Conservation (phyloP, 805 yeast species). For the Sugiyamaella marilandica region DNA sequence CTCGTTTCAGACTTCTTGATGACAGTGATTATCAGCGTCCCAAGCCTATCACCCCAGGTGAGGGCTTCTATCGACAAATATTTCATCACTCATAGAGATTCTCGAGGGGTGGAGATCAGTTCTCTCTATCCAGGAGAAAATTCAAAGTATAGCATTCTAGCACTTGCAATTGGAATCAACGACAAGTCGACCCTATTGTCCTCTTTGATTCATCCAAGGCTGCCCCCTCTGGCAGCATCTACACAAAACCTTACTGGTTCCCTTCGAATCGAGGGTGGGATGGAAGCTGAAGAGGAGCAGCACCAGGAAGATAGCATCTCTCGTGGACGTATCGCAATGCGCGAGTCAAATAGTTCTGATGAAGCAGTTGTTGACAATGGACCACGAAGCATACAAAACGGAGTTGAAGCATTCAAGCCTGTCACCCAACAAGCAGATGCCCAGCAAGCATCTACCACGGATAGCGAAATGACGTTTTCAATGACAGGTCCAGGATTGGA, state of each 20-base stretch:
- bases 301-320: neutral
- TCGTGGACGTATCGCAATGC: neutral
- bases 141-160: constrained; percentile 60
- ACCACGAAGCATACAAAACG: too few species aligned
- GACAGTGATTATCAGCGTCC: constrained; percentile 43
- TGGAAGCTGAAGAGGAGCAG: neutral
- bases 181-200: constrained; percentile 51
- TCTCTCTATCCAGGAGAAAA: constrained; percentile 62
- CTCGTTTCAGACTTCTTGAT: constrained; percentile 45
- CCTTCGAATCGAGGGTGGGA: neutral
- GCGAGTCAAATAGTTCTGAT: neutral
- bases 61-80: constrained; percentile 53
- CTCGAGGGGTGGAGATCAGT: constrained; percentile 43
- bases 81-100: constrained; percentile 34
- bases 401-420: too few species aligned
- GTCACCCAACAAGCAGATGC: neutral
- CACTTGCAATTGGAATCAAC: constrained; percentile 56
- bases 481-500: neutral
- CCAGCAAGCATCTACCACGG: neutral
- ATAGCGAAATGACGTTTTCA: neutral
- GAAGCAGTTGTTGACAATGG: too few species aligned
- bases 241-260: neutral
- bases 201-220: constrained; percentile 61
- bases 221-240: constrained; percentile 44
- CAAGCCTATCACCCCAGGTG: constrained; percentile 55